These are phyloP conservation scores for Vachellia collinsii DNA, from an alignment of 306 rosid species.

Conservation along the genomic window DNA sequence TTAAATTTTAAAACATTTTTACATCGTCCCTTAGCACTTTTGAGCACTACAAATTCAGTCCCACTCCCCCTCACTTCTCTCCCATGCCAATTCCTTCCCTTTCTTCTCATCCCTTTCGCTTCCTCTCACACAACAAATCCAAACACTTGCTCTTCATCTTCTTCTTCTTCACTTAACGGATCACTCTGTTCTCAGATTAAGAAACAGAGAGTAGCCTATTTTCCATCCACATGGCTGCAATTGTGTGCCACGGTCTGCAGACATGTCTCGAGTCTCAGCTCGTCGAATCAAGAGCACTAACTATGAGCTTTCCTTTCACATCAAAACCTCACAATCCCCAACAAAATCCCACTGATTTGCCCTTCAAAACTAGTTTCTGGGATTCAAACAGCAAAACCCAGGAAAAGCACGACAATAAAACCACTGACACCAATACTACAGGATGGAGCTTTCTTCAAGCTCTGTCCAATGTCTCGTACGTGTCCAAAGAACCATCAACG, in stretches of 20 bases:
- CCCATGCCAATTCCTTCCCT: conserved; percentile 40
- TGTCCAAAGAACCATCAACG: conserved; percentile 7
- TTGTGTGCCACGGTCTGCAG: conserved; percentile 61
- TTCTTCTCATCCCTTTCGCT: background rate
- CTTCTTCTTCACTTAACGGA: conserved; percentile 20
- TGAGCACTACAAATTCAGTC: conserved; percentile 72
- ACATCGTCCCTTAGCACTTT: conserved; percentile 36
- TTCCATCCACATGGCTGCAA: conserved; percentile 60
- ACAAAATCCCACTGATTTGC: conserved; percentile 38
- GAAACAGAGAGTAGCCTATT: conserved; percentile 32
- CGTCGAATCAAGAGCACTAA: conserved; percentile 60
- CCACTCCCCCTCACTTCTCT: conserved; percentile 45
- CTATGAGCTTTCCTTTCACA: conserved; percentile 48
- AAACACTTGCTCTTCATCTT: background rate
- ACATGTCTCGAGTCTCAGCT: conserved; percentile 60
- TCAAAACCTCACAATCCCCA: conserved; percentile 39
- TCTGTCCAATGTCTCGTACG: conserved; percentile 36
- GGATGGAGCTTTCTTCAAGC: conserved; percentile 69
- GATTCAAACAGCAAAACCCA: conserved; percentile 41
- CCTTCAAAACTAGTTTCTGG: conserved; percentile 43
- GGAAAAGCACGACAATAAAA: background rate
- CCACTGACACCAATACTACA: background rate
- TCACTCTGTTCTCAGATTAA: conserved; percentile 9
- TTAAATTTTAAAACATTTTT: background rate
- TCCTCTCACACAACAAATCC: background rate